These are phyloP conservation scores for Starmerella khaoyaiensis DNA, from an alignment of 805 yeast genomes.

Conservation along the genomic window DNA sequence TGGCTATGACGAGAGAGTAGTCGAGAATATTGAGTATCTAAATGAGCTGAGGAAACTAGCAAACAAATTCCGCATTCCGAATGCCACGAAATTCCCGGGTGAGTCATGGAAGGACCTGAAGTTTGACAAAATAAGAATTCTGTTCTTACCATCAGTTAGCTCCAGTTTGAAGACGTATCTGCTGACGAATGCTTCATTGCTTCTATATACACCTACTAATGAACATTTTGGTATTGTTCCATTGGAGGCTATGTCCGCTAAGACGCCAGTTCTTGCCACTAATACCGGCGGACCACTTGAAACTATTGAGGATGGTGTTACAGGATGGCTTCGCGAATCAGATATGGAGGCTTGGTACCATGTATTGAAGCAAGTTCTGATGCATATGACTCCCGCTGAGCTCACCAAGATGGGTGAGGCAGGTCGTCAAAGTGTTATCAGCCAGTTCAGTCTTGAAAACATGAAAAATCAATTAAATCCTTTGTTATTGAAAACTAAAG, in stretches of 20 bases:
- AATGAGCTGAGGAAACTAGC: slow-evolving; percentile 44
- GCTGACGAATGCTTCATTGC: slow-evolving; percentile 41
- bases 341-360: slow-evolving; percentile 28
- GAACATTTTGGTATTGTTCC: slow-evolving; percentile 99
- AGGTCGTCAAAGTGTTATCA: slow-evolving; percentile 26
- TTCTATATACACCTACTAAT: slow-evolving; percentile 76
- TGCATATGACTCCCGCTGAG: slow-evolving; percentile 17
- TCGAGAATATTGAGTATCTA: slow-evolving; percentile 64
- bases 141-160: slow-evolving; percentile 73
- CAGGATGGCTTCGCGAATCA: slow-evolving; percentile 31
- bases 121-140: slow-evolving; percentile 33
- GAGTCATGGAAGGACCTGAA: slow-evolving; percentile 16
- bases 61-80: slow-evolving; percentile 33
- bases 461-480: slow-evolving; percentile 26
- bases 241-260: slow-evolving; percentile 77
- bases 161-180: slow-evolving; percentile 51
- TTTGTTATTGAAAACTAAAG: slow-evolving; percentile 13
- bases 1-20: slow-evolving; percentile 69
- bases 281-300: slow-evolving; percentile 91
- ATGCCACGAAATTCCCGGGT: slow-evolving; percentile 32
- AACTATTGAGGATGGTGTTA: slow-evolving; percentile 39
- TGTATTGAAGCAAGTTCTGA: slow-evolving; percentile 24
- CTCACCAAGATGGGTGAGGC: slow-evolving; percentile 23
- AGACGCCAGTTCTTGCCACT: slow-evolving; percentile 74
- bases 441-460: slow-evolving; percentile 25